phyloP scores from a whole-genome alignment of 495 filamentous ascomycete species.

The Trichoderma asperelloides region DNA sequence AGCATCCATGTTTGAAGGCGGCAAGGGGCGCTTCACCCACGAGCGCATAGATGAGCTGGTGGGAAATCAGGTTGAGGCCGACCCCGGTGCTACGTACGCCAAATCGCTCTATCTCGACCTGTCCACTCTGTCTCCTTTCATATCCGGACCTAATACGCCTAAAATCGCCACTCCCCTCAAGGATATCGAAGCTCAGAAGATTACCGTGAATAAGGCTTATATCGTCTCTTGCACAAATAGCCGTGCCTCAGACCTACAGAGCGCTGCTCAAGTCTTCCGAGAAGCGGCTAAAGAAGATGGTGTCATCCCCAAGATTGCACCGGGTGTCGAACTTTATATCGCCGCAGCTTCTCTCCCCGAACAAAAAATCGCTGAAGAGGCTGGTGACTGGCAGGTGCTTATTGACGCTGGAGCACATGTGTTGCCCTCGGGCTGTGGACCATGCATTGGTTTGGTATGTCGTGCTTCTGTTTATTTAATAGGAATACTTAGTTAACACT shows the following conservation, averaged over 20 bases:
- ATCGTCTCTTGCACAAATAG: constrained; percentile 89
- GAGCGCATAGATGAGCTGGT: constrained; percentile 63
- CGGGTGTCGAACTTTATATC: constrained; percentile 81
- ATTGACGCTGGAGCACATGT: constrained; percentile 70
- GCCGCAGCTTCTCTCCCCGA: constrained; percentile 78
- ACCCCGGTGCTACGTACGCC: constrained; percentile 71
- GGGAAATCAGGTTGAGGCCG: constrained; percentile 55
- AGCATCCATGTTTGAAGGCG: constrained; percentile 37
- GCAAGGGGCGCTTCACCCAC: constrained; percentile 53
- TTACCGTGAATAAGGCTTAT: constrained; percentile 79
- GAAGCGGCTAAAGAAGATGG: constrained; percentile 48
- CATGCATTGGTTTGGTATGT: constrained; percentile 73
- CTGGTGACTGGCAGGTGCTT: constrained; percentile 81
- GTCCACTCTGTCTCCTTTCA: constrained; percentile 74
- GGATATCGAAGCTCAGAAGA: constrained; percentile 62
- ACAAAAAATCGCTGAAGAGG: constrained; percentile 67
- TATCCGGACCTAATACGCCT: constrained; percentile 87
- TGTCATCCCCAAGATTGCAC: constrained; percentile 64
- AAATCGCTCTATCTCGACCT: constrained; percentile 73
- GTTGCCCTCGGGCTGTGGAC: constrained; percentile 73
- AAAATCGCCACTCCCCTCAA: constrained; percentile 73
- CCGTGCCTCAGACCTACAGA: constrained; percentile 70
- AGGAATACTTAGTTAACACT: not conserved
- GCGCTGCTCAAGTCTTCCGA: constrained; percentile 79
- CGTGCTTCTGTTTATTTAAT: not conserved